Evolutionary conservation across 805 yeast species (phyloP).

Genomic region (Crinitomyces ghanaensis): DNA sequence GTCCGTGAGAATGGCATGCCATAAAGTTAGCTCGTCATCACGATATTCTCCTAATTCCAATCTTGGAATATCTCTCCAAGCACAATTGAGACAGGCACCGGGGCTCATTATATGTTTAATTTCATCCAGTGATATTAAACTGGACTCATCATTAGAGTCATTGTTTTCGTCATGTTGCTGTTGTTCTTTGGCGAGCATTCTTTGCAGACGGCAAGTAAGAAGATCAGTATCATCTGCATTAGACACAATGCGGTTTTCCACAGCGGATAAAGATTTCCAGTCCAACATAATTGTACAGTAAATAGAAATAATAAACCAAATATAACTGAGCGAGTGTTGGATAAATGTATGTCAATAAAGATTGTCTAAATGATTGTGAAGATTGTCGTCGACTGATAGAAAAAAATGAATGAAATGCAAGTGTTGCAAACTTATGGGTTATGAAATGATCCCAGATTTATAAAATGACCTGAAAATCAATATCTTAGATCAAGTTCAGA

Average conservation of each 20-base stretch:
- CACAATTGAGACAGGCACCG: slow-evolving; percentile 2
- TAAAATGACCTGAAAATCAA: too few species aligned
- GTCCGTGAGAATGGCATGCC: slow-evolving; percentile 27
- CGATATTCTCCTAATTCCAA: slow-evolving; percentile 3
- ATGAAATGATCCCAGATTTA: too few species aligned
- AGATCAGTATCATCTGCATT: slow-evolving; percentile 8
- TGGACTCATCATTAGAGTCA: slow-evolving; percentile 1
- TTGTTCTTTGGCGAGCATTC: slow-evolving; percentile 5
- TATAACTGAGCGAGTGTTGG: too few species aligned
- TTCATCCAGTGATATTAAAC: slow-evolving; percentile 6
- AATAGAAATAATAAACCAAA: neutral
- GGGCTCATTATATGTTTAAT: slow-evolving; percentile 6
- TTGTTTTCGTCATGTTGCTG: slow-evolving; percentile 1
- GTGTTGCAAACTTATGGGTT: too few species aligned
- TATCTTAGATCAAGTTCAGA: too few species aligned
- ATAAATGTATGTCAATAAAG: too few species aligned
- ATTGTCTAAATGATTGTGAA: too few species aligned
- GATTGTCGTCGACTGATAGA: too few species aligned
- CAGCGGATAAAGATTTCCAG: slow-evolving; percentile 11
- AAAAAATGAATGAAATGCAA: too few species aligned
- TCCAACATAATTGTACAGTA: slow-evolving; percentile 2
- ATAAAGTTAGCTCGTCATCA: slow-evolving; percentile 22
- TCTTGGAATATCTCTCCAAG: slow-evolving; percentile 13
- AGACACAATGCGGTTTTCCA: slow-evolving; percentile 14
- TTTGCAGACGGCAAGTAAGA: slow-evolving; percentile 5